Base-by-base conservation (phyloP, 208 protist species). In the Trypanosoma conorhini region DNA sequence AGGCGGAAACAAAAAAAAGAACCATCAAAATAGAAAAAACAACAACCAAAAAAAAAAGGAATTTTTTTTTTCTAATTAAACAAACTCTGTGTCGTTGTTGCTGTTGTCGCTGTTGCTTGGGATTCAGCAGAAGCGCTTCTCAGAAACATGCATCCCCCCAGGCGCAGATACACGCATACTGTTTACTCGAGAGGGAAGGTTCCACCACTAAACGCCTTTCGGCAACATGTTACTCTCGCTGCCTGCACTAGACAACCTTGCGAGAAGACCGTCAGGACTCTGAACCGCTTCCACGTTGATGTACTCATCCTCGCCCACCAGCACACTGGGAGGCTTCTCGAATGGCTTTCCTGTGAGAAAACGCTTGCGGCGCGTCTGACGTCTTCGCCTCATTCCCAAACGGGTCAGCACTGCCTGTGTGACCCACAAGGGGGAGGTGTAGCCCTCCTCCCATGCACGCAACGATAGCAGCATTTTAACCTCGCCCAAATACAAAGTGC, bases 371-470 rank as follows among this genome's bases (percentile, higher is more conserved):
- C 48, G 56, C 50, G 38, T 31, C 21, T 17, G 21, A 22, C 55
- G 63, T 64, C 60, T 66, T 33, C 10, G 30, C 24, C 21, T 38
- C 7, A 55, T 55, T 48, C 62, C 60, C 3, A 66, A 22, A 19
- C 26, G 30, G 35, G 15, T 52, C 63, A 63, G n/a, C 58, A 67
- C 44, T 54, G 12, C 31, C 12, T 66, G 54, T 8, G 55, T 63
- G 8, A 89, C 59, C 88, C 85, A 93, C 17, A 81, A 22, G 7
- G 63, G 48, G 2, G 81, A 82, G 10, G 50, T 68, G 59, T 91
- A 90, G 26, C 62, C 67, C 22, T 78, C 76, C 67, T 94, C 83
- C 59, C 74, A 85, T 50, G 87, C 85, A 54, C 87, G 85, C 65
- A 92, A 70, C 3, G 75, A 79, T 31, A 92, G 62, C 24, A 85